Conservation (phyloP, 2,329 filamentous ascomycete species). For the Trichoderma arundinaceum region DNA sequence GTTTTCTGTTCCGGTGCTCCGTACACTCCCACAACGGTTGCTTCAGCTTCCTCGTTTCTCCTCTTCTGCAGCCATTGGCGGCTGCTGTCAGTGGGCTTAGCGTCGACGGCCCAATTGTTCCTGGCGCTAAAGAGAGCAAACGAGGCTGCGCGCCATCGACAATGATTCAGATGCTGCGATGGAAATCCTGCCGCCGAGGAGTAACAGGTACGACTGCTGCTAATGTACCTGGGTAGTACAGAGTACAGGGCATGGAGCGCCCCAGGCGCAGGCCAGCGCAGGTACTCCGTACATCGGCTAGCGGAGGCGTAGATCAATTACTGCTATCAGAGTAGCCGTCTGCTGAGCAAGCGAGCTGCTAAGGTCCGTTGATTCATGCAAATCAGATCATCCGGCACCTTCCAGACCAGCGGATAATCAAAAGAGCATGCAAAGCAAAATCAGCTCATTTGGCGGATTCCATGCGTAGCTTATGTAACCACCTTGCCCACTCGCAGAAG, state of each 20-base stretch:
- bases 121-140: constrained; percentile 19
- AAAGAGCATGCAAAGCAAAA: constrained; percentile 11
- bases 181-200: not conserved
- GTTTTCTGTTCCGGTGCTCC: not conserved
- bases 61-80: not conserved
- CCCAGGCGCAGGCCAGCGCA: no score
- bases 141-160: constrained; percentile 23
- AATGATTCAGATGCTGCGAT: constrained; percentile 1
- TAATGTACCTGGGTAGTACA: no score
- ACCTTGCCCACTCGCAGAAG: not conserved
- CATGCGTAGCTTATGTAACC: not conserved
- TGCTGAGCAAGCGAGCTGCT: constrained; percentile 3
- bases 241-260: no score
- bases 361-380: constrained; percentile 3
- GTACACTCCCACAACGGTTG: constrained; percentile 11
- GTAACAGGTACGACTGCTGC: no score
- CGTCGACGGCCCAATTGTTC: constrained; percentile 15
- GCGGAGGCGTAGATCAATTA: constrained; percentile 1
- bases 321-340: constrained; percentile 9
- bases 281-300: not conserved
- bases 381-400: constrained; percentile 25
- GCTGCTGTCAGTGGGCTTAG: constrained; percentile 19
- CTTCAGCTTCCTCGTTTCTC: constrained; percentile 19
- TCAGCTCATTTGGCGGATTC: constrained; percentile 7
- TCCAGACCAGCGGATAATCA: constrained; percentile 15